Percentiles rank a stretch among this genome's conserved stretches.
Conservation (phyloP, 2,329 filamentous ascomycete species). For the Pseudopithomyces chartarum region DNA sequence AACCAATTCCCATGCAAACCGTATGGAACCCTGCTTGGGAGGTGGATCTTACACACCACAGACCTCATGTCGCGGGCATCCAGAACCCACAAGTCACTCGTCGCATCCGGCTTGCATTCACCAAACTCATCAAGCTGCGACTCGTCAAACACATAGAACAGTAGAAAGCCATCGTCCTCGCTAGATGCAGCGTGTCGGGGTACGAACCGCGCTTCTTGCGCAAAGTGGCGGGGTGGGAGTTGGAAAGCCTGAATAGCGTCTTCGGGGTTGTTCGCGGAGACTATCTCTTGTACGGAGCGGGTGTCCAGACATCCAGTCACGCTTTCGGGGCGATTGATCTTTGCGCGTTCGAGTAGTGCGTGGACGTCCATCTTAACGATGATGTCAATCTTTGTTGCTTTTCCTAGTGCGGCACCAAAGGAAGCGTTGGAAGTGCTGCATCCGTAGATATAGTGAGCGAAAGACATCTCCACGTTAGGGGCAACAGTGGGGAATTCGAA, state of each 20-base stretch:
- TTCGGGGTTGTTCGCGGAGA: conserved; percentile 45
- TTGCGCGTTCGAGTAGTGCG: conserved; percentile 59
- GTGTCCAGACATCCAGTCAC: conserved; percentile 68
- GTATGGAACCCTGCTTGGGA: conserved; percentile 73
- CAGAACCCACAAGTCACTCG: conserved; percentile 71
- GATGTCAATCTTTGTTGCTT: conserved; percentile 69
- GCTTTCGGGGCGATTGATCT: conserved; percentile 50
- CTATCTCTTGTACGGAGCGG: conserved; percentile 59
- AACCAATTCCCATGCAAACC: conserved; percentile 60
- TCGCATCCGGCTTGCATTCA: conserved; percentile 46
- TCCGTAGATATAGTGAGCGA: conserved; percentile 68
- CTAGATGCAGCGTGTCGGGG: conserved; percentile 35
- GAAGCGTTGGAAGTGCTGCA: conserved; percentile 64
- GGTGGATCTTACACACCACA: conserved; percentile 61
- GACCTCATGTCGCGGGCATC: conserved; percentile 67
- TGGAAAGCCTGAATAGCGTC: conserved; percentile 67
- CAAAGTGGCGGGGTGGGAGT: conserved; percentile 65
- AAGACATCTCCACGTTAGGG: conserved; percentile 60
- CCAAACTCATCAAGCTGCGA: conserved; percentile 61
- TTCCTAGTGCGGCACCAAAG: conserved; percentile 65
- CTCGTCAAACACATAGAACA: conserved; percentile 74
- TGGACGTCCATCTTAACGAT: conserved; percentile 65
- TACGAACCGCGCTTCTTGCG: conserved; percentile 71
- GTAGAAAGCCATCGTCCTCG: conserved; percentile 71
- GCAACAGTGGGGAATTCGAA: conserved; percentile 71